Percentiles rank a stretch among this genome's conserved stretches.
Evolutionary conservation across 2,329 filamentous ascomycete species (phyloP).

Genomic region (Fusarium paranaense): DNA sequence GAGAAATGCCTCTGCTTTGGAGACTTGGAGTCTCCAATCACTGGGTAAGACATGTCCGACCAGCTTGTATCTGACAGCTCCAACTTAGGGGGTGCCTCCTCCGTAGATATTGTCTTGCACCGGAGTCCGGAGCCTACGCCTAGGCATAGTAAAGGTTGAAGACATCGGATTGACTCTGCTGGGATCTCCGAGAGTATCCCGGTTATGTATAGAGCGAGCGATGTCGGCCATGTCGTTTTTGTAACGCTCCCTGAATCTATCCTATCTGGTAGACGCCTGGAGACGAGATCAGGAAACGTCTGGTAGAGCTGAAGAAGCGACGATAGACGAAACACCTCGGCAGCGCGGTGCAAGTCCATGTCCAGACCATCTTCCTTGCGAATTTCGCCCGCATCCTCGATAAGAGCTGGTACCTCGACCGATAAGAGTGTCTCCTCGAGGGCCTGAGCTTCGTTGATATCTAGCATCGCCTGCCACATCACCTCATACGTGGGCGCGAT

Average conservation of each 20-base stretch:
- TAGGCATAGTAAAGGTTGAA: constrained; percentile 20
- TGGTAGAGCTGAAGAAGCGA: constrained; percentile 55
- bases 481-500: constrained; percentile 30
- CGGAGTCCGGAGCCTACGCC: constrained; percentile 21
- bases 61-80: constrained; percentile 2
- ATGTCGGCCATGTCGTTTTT: constrained; percentile 26
- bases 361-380: constrained; percentile 6
- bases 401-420: constrained; percentile 20
- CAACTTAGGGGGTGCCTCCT: constrained; percentile 3
- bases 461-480: constrained; percentile 37
- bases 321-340: constrained; percentile 52
- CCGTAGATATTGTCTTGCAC: constrained; percentile 10
- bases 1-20: neutral
- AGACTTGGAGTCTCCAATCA: neutral
- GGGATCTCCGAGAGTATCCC: constrained; percentile 14
- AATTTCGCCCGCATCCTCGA: neutral
- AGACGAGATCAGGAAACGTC: constrained; percentile 51
- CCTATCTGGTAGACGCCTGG: constrained; percentile 42
- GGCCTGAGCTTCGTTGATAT: constrained; percentile 32
- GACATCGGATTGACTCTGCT: constrained; percentile 20
- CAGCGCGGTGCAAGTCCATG: constrained; percentile 48
- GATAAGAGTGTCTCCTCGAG: constrained; percentile 33
- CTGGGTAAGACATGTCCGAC: neutral
- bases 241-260: constrained; percentile 7
- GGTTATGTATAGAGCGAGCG: constrained; percentile 25